Evolutionary conservation across 2,329 filamentous ascomycete genomes (phyloP), one percentile per base, ranked within the genome.

Genomic region (Alternaria arborescens): DNA sequence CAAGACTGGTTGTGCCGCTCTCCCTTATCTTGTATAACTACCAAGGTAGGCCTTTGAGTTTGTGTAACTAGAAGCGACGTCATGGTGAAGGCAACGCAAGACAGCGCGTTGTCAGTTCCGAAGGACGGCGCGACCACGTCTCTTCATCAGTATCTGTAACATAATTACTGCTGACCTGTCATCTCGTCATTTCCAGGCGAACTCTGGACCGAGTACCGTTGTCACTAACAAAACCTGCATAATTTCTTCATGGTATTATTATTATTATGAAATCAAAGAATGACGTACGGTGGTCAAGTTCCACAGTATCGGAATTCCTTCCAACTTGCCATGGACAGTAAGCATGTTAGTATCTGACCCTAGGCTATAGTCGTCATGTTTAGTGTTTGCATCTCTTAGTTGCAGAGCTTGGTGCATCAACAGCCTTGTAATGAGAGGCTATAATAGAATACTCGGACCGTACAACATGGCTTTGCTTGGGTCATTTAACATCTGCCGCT

Each of bases 61-160:
- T 26, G 34, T 34, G 36, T 47, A 44, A 58, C 16, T 16, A 30
- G 51, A 54, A 48, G 44, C 58, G 47, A 60, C 57, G 38, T 61
- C 57, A 61, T 63, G 18, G 26, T 6, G 28, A 61, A 55, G 50
- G 44, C 44, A 55, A 52, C 20, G 6, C n/a, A 10, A 16, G 20
- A 18, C 2, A 7, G 11, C 16, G 14, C 24, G 40, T 42, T 24
- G 10, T 42, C 40, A 20, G 20, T 42, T 5, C 12, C 0, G 3
- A 42, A 24, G 40, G 18, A 24, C 18, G 3, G 6, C 14, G 6
- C 4, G 10, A 18, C 16, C 3, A 16, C 4, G 28, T n/a, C 24
- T 11, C 22, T 44, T 18, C 14, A 36, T 36, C 32, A 8, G 20
- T 34, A 22, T 3, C 5, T 22, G 10, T 41, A 22, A 10, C 12